phyloP scores from a whole-genome alignment of 2,329 filamentous ascomycete species.

The Albifimbria verrucaria region DNA sequence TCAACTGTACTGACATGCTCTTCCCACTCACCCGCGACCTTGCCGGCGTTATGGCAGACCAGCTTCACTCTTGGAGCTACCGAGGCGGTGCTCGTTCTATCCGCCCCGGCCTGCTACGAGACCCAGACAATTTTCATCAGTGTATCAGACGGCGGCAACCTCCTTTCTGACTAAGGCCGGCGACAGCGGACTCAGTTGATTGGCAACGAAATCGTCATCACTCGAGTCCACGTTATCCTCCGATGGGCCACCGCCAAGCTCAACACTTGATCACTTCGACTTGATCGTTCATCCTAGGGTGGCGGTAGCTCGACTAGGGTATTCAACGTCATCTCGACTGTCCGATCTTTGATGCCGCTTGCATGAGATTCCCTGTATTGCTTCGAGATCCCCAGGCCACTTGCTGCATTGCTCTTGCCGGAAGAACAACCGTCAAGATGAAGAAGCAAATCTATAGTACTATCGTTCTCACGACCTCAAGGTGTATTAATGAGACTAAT shows the following conservation, averaged over 20 bases:
- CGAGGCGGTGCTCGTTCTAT: conserved; percentile 22
- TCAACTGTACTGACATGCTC: conserved; percentile 22
- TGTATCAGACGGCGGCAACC: conserved; percentile 15
- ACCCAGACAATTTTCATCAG: conserved; percentile 32
- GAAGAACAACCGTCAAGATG: conserved; percentile 25
- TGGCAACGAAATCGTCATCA: conserved; percentile 20
- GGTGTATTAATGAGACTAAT: conserved; percentile 38
- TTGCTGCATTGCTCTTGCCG: conserved; percentile 32
- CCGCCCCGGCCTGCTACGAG: conserved; percentile 22
- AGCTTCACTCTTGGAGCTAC: conserved; percentile 25
- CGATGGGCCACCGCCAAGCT: conserved; percentile 31
- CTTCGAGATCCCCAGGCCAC: conserved; percentile 25
- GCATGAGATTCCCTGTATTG: conserved; percentile 33
- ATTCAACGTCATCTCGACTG: conserved; percentile 27
- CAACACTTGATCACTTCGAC: conserved; percentile 19
- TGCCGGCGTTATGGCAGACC: conserved; percentile 23
- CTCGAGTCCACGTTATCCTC: conserved; percentile 27
- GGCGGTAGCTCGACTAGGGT: conserved; percentile 28
- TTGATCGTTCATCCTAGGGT: conserved; percentile 13
- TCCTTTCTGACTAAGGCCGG: conserved; percentile 24
- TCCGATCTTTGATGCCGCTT: conserved; percentile 30
- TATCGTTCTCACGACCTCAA: conserved; percentile 22
- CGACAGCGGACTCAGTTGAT: conserved; percentile 30
- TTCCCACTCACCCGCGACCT: conserved; percentile 26
- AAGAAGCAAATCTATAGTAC: conserved; percentile 25